Evolutionary conservation across 306 rosid species (phyloP).

Genomic region (Glycine latifolia): DNA sequence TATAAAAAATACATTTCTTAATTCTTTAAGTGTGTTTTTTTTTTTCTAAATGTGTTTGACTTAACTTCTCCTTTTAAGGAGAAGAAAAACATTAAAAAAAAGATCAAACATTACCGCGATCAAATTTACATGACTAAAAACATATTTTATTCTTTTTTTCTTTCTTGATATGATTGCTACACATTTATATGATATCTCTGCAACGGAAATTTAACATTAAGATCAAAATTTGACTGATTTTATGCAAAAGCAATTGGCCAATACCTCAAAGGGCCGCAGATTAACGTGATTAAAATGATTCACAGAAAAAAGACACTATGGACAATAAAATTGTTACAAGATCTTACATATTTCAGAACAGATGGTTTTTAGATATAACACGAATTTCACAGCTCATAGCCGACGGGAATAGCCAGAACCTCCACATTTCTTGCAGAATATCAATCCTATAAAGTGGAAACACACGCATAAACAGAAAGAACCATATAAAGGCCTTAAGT

Average conservation of each 20-base stretch:
- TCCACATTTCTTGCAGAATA: conserved; percentile 94
- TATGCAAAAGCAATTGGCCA: neutral
- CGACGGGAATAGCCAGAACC: conserved; percentile 98
- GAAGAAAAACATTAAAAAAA: neutral
- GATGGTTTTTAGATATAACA: conserved; percentile 22
- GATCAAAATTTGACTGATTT: conserved; percentile 26
- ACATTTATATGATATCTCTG: neutral
- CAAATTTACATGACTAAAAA: neutral
- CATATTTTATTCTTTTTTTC: neutral
- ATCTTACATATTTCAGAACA: conserved; percentile 45
- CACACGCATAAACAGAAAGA: neutral
- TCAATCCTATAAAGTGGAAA: conserved; percentile 67
- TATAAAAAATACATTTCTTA: neutral
- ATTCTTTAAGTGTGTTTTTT: neutral
- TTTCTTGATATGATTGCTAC: neutral
- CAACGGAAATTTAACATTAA: neutral
- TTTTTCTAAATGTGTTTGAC: neutral
- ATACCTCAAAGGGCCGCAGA: neutral
- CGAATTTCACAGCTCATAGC: conserved; percentile 56
- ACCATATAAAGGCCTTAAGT: no score
- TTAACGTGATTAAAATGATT: conserved; percentile 23
- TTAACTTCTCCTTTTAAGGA: neutral
- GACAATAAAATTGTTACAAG: conserved; percentile 43
- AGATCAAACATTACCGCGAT: neutral
- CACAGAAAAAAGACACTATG: conserved; percentile 34